Base-by-base conservation (phyloP, 2,329 filamentous ascomycete species). In the Cryphonectria naterciae region DNA sequence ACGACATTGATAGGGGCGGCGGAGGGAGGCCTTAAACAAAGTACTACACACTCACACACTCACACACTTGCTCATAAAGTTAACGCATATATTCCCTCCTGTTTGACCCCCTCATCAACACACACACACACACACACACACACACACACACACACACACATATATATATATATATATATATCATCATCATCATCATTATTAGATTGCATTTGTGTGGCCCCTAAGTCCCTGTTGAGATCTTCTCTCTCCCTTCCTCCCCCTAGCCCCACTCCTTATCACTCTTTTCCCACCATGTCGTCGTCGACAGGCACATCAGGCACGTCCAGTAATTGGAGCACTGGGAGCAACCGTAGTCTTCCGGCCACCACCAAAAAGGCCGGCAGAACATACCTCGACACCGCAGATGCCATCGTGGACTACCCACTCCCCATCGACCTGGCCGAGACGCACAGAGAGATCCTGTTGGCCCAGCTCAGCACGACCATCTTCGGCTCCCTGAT, bases 401-500 rank as follows among this genome's bases (percentile, higher is more conserved):
- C 6, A 13, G 43, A 28, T 8, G 37, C 58, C 1, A 0, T 83
- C 49, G 80, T 85, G 68, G 78, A 83, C n/a, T 91, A 92, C 74
- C 88, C 88, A 22, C 81, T 91, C 22, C 89, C 89, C 62, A 88
- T 87, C 81, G 89, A 91, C 78, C 82, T 91, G 32, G 81, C 85
- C 54, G 89, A 91, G 78, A 83, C 90, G 72, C 88, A 91, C 76
- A 84, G 89, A 63, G 89, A 91, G 77, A 89, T 86, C 74, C 81
- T 91, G 68, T 83, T 87, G 68, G 89, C 88, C 15, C 81, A 89
- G 73, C 83, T 91, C 72, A 82, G 86, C 35, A 83, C 85, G 70
- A 83, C 84, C 67, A 83, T 90, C 56, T 87, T 89, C 74, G 88
- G 87, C 56, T 82, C 82, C 41, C 79, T 85, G 25, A 73, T 77